A percentile compares a stretch with the other conserved stretches of the same genome.
Evolutionary conservation across 139 green algal genomes (phyloP).

Genomic region (Marvania coccoides): DNA sequence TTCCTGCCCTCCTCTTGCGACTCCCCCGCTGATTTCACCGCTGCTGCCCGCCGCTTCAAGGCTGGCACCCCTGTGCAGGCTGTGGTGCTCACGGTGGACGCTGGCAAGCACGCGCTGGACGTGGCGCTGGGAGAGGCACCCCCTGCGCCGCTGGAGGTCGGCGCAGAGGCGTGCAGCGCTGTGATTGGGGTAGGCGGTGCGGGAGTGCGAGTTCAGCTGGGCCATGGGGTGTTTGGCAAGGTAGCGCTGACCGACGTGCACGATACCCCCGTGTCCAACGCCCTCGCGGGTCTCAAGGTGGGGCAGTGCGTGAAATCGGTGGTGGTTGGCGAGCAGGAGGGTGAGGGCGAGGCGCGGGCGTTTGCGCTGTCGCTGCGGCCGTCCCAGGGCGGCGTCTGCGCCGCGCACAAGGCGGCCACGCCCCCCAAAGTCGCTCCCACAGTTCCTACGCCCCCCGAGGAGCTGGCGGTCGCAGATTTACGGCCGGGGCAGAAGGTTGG

Average conservation of each 20-base stretch:
- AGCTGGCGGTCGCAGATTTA: background rate
- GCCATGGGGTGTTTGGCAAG: conserved; percentile 17
- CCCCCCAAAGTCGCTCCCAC: background rate
- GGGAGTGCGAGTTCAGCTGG: conserved; percentile 61
- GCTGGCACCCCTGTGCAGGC: background rate
- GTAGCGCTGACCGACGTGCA: conserved; percentile 74
- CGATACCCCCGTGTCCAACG: conserved; percentile 54
- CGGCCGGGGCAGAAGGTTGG: conserved; percentile 11
- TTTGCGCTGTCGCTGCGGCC: conserved; percentile 50
- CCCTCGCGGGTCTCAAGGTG: conserved; percentile 42
- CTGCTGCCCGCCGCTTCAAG: background rate
- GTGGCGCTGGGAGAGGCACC: conserved; percentile 21
- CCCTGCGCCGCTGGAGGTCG: background rate
- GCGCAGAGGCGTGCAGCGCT: conserved; percentile 36
- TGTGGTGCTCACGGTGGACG: conserved; percentile 22
- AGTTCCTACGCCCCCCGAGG: background rate
- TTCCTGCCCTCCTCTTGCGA: background rate
- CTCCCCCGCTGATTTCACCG: conserved; percentile 4
- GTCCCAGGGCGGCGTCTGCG: conserved; percentile 35
- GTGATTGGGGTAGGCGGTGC: conserved; percentile 26
- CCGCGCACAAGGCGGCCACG: background rate
- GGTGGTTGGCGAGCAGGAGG: background rate
- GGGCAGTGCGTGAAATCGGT: conserved; percentile 37
- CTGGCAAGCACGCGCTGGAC: conserved; percentile 36
- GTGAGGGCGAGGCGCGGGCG: background rate